A percentile compares a stretch with the other conserved stretches of the same genome.
Evolutionary conservation across 441 rosid species (phyloP).

Genomic region (Brassica hybrid): DNA sequence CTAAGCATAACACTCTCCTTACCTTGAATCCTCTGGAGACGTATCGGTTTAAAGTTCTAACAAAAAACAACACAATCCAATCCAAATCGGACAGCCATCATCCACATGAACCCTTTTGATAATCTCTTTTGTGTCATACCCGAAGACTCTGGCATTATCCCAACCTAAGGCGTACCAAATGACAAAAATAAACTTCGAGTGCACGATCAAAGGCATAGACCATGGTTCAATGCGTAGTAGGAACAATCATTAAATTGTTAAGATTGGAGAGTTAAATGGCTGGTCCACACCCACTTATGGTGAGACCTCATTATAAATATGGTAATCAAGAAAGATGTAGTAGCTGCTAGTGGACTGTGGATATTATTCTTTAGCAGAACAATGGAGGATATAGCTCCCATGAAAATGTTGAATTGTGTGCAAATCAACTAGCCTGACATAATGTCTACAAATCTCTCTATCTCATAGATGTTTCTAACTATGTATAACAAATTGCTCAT

Average conservation of each 20-base stretch:
- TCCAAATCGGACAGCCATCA: conserved; percentile 71
- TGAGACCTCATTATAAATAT: neutral
- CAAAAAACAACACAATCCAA: conserved; percentile 50
- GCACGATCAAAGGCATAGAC: no score
- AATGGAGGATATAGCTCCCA: neutral
- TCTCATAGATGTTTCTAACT: neutral
- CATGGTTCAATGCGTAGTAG: no score
- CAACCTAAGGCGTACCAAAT: no score
- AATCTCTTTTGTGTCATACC: conserved; percentile 15
- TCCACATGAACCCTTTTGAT: conserved; percentile 76
- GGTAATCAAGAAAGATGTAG: neutral
- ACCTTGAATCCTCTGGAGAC: no score
- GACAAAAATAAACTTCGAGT: no score
- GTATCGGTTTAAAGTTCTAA: no score
- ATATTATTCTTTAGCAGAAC: no score
- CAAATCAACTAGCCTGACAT: neutral
- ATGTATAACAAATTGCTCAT: neutral
- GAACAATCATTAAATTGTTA: no score
- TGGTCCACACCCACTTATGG: neutral
- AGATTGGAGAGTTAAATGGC: neutral
- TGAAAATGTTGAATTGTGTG: neutral
- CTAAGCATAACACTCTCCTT: no score
- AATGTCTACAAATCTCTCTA: neutral
- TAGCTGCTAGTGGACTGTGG: neutral
- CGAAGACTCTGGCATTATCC: no score